phyloP scores from a whole-genome alignment of 83 land plant genomes.

The Diphasiastrum complanatum region DNA sequence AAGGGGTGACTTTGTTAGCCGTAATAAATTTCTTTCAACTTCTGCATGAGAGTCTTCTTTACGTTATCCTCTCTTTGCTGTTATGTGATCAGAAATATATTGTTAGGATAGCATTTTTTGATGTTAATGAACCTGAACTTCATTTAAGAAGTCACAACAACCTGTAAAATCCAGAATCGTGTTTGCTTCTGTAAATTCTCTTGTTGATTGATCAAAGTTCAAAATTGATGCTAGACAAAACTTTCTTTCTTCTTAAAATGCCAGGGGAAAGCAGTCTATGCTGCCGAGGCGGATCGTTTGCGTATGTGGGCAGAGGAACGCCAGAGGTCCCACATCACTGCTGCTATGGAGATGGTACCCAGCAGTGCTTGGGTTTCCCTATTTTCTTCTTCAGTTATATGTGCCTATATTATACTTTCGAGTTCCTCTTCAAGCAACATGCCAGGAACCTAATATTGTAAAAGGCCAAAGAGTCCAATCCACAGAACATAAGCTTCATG shows the following conservation, averaged over 20 bases:
- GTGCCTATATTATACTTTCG: conserved; percentile 86
- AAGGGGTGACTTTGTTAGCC: too few species aligned
- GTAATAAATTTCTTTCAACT: too few species aligned
- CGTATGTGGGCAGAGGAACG: conserved; percentile 94
- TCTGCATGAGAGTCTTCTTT: too few species aligned
- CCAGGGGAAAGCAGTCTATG: conserved; percentile 93
- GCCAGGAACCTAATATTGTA: conserved; percentile 31
- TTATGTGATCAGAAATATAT: too few species aligned
- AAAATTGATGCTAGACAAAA: background rate
- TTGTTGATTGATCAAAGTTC: background rate
- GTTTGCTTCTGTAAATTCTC: background rate
- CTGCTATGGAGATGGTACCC: conserved; percentile 91
- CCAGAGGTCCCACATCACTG: conserved; percentile 69
- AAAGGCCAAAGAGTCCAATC: too few species aligned
- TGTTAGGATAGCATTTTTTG: too few species aligned
- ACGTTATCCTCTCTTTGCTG: too few species aligned
- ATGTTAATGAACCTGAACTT: too few species aligned
- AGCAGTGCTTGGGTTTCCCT: conserved; percentile 87
- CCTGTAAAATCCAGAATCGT: too few species aligned
- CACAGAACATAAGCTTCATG: too few species aligned
- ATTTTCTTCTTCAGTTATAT: conserved; percentile 88
- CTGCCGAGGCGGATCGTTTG: conserved; percentile 91
- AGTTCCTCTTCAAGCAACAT: conserved; percentile 34
- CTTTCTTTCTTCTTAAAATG: conserved; percentile 2
- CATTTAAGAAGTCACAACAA: too few species aligned